These are phyloP conservation scores for Ophiostoma populinum DNA, from an alignment of 2,329 filamentous ascomycete species.

Conservation along the genomic window DNA sequence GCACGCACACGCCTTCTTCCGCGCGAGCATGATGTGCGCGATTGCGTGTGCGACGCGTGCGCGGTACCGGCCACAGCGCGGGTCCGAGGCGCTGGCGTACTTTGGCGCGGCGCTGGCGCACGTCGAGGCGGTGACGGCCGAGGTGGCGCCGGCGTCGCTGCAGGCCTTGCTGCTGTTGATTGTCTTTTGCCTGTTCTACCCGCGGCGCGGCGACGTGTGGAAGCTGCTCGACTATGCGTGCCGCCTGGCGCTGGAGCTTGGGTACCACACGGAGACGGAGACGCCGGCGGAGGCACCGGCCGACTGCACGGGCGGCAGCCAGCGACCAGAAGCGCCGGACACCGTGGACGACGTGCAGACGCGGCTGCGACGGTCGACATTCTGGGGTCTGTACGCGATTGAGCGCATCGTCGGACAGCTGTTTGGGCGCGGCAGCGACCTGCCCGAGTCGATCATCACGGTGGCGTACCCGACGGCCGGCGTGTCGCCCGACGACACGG, in stretches of 20 bases:
- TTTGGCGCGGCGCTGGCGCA: conserved; percentile 8
- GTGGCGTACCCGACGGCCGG: conserved; percentile 16
- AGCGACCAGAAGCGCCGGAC: background rate
- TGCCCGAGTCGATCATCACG: conserved; percentile 21
- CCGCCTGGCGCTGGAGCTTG: conserved; percentile 15
- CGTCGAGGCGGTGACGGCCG: conserved; percentile 11
- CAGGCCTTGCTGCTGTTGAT: conserved; percentile 10
- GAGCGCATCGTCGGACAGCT: conserved; percentile 20
- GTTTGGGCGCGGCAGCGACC: conserved; percentile 20
- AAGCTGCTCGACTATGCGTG: conserved; percentile 11
- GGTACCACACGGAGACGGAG: conserved; percentile 18
- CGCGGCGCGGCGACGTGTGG: conserved; percentile 11
- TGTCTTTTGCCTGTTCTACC: conserved; percentile 10
- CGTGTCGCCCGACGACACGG: background rate
- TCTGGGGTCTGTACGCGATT: conserved; percentile 21
- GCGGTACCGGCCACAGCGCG: conserved; percentile 13
- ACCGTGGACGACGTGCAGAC: conserved; percentile 3
- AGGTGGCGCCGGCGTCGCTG: conserved; percentile 8
- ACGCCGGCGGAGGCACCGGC: background rate
- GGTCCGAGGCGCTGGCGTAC: conserved; percentile 8
- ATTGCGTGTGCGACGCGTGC: conserved; percentile 16
- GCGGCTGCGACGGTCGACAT: conserved; percentile 13
- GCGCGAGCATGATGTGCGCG: conserved; percentile 18
- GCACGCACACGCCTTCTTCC: conserved; percentile 17
- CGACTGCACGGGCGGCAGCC: background rate